A percentile compares a stretch with the other conserved stretches of the same genome.
These are phyloP conservation scores for Hippophae gyantsensis DNA, from an alignment of 306 rosid genomes.

Conservation along the genomic window DNA sequence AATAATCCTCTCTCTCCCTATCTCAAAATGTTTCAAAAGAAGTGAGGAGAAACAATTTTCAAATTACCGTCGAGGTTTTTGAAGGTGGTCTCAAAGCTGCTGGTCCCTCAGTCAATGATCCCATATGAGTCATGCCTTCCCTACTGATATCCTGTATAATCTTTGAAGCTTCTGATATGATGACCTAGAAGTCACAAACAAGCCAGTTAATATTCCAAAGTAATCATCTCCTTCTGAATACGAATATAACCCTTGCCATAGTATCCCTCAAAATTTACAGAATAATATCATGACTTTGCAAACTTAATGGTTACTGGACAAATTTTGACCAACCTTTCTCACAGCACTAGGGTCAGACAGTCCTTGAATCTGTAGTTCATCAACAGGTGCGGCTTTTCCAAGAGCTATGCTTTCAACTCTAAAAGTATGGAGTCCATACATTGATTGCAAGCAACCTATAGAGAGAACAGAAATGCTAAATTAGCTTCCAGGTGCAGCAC, in stretches of 20 bases:
- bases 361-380: slow-evolving; percentile 85
- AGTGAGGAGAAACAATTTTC: neutral
- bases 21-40: neutral
- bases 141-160: slow-evolving; percentile 34
- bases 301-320: slow-evolving; percentile 11
- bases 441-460: slow-evolving; percentile 81
- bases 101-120: slow-evolving; percentile 42
- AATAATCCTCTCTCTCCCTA: no score
- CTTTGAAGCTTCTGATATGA: slow-evolving; percentile 65
- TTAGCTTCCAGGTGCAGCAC: neutral
- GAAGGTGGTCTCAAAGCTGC: slow-evolving; percentile 59
- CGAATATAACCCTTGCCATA: slow-evolving; percentile 4
- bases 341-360: slow-evolving; percentile 57
- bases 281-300: neutral
- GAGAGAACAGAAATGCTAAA: slow-evolving; percentile 9
- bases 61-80: slow-evolving; percentile 56
- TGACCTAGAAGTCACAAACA: slow-evolving; percentile 45
- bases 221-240: neutral
- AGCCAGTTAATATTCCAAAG: slow-evolving; percentile 6
- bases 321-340: slow-evolving; percentile 52
- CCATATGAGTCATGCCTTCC: slow-evolving; percentile 28
- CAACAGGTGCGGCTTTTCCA: slow-evolving; percentile 82
- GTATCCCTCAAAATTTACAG: neutral
- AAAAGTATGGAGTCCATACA: slow-evolving; percentile 72
- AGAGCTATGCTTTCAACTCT: slow-evolving; percentile 72